Conservation (phyloP, 495 filamentous ascomycete genomes). For the Penicillium bialowiezense region DNA sequence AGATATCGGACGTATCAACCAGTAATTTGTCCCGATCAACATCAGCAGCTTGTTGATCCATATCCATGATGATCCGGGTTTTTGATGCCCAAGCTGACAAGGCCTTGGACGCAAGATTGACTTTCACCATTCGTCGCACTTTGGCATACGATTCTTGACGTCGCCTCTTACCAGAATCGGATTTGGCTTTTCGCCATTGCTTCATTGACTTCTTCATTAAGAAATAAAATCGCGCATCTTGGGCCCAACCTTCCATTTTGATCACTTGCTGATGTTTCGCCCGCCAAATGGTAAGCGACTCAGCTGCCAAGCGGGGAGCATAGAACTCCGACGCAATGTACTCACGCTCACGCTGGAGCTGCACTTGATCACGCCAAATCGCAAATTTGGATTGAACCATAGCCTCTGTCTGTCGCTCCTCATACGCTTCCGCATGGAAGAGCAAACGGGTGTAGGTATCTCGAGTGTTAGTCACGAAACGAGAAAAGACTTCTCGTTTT, state of each 20-base stretch:
- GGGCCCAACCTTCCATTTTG: slow-evolving; percentile 52
- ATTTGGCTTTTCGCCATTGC: slow-evolving; percentile 51
- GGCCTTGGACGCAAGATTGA: slow-evolving; percentile 49
- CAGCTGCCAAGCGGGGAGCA: slow-evolving; percentile 46
- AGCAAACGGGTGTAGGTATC: slow-evolving; percentile 37
- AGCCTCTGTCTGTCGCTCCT: slow-evolving; percentile 31
- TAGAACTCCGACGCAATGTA: slow-evolving; percentile 53
- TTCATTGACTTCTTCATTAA: slow-evolving; percentile 51
- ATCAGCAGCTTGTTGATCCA: slow-evolving; percentile 43
- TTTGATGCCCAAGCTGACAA: slow-evolving; percentile 47
- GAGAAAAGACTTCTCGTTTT: slow-evolving; percentile 41
- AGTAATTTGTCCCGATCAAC: slow-evolving; percentile 38
- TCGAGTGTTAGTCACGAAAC: slow-evolving; percentile 40
- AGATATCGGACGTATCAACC: slow-evolving; percentile 33
- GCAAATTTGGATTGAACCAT: slow-evolving; percentile 36
- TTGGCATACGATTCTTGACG: slow-evolving; percentile 59
- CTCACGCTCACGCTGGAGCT: slow-evolving; percentile 43
- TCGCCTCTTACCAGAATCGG: slow-evolving; percentile 50
- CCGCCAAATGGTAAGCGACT: slow-evolving; percentile 47
- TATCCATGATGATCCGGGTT: slow-evolving; percentile 33
- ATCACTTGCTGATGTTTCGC: slow-evolving; percentile 42
- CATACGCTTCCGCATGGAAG: slow-evolving; percentile 34
- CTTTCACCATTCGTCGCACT: slow-evolving; percentile 56
- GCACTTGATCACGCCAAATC: slow-evolving; percentile 43
- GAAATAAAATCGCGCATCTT: slow-evolving; percentile 60